Conservation (phyloP, 1,284 basidiomycete species). For the Retiboletus flavoniger region DNA sequence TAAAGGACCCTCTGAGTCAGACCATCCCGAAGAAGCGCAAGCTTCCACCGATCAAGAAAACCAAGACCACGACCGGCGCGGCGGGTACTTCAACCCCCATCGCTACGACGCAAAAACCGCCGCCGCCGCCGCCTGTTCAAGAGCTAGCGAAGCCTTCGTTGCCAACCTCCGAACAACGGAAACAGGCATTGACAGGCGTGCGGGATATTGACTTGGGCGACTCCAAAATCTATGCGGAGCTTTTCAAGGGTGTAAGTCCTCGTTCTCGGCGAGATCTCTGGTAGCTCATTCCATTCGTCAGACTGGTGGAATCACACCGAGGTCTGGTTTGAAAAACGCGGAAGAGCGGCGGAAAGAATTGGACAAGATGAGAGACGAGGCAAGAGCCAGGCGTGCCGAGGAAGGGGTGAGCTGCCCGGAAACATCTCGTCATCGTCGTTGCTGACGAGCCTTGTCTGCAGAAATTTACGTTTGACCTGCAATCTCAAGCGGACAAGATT, state of each 20-base stretch:
- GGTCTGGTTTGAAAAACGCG: constrained; percentile 64
- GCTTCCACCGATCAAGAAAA: constrained; percentile 73
- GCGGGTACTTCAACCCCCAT: constrained; percentile 31
- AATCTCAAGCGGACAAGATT: constrained; percentile 67
- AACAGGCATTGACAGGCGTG: constrained; percentile 41
- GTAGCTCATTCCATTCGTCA: constrained; percentile 1
- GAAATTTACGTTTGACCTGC: constrained; percentile 66
- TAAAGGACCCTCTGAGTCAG: constrained; percentile 19
- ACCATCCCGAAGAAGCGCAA: constrained; percentile 56
- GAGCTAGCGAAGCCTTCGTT: constrained; percentile 25
- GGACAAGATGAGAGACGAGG: constrained; percentile 69
- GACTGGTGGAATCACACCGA: constrained; percentile 54
- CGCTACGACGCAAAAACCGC: constrained; percentile 32
- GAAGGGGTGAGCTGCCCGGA: constrained; percentile 47
- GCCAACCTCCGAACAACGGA: constrained; percentile 35
- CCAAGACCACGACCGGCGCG: constrained; percentile 40
- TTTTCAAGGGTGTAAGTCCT: constrained; percentile 61
- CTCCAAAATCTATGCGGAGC: constrained; percentile 56
- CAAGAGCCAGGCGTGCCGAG: constrained; percentile 53
- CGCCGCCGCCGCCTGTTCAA: constrained; percentile 22
- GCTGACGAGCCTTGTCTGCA: constrained; percentile 31
- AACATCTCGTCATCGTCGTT: not conserved
- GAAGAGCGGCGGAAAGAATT: constrained; percentile 68
- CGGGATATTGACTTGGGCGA: constrained; percentile 66
- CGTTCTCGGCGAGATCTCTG: constrained; percentile 4